A percentile compares a stretch with the other conserved stretches of the same genome.
Evolutionary conservation across 805 yeast genomes (phyloP).

Genomic region (Candida nitratophila): DNA sequence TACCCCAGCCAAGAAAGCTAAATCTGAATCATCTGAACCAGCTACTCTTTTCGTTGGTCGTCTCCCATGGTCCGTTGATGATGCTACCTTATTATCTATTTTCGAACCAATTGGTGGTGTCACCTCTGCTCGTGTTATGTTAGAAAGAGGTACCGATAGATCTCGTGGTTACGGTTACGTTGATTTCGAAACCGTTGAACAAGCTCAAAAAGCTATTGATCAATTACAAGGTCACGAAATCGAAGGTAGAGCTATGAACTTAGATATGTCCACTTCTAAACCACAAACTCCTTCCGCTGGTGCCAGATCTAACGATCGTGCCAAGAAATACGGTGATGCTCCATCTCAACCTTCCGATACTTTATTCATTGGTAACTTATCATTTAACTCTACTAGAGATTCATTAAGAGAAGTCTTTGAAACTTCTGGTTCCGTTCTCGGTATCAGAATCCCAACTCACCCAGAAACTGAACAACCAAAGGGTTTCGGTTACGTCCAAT

Average conservation of each 20-base stretch:
- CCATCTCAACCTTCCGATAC: constrained; percentile 94
- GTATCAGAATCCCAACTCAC: constrained; percentile 95
- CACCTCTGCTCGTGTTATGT: constrained; percentile 81
- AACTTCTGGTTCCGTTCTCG: constrained; percentile 72
- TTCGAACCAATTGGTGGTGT: constrained; percentile 82
- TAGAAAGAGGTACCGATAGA: constrained; percentile 86
- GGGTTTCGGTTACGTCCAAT: constrained; percentile 98
- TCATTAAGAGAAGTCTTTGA: constrained; percentile 65
- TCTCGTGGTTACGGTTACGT: constrained; percentile 98
- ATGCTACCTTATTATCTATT: constrained; percentile 85
- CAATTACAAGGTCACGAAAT: constrained; percentile 90
- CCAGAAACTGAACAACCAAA: constrained; percentile 98
- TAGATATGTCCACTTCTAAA: constrained; percentile 84
- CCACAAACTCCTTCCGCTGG: constrained; percentile 47
- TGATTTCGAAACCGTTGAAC: constrained; percentile 72
- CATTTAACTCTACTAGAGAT: constrained; percentile 86
- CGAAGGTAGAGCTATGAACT: constrained; percentile 94
- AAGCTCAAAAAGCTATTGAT: constrained; percentile 80
- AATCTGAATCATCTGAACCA: constrained; percentile 45
- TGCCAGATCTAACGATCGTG: constrained; percentile 64
- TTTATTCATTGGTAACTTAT: constrained; percentile 90
- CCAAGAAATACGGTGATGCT: constrained; percentile 83
- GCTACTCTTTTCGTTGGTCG: constrained; percentile 95
- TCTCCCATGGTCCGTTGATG: constrained; percentile 95
- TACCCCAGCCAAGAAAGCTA: constrained; percentile 44